Conservation (phyloP, 1,284 basidiomycete species). For the Cerrena zonata region DNA sequence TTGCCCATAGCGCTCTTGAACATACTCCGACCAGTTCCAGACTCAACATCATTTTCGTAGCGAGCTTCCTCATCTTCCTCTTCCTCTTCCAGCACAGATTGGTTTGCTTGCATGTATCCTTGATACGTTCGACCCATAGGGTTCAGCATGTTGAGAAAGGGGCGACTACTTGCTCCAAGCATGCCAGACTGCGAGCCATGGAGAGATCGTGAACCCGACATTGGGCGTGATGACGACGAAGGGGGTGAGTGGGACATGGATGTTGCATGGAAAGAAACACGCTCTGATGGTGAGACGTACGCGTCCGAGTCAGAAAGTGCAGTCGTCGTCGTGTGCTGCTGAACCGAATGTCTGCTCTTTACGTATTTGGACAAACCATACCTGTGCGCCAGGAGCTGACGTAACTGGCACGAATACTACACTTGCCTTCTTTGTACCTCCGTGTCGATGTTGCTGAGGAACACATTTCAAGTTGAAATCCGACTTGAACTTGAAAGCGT, state of each 20-base stretch:
- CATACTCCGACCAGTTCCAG: conserved; percentile 31
- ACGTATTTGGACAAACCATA: not conserved
- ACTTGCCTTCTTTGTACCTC: not conserved
- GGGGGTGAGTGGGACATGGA: conserved; percentile 13
- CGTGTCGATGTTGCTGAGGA: too few relatives aligned
- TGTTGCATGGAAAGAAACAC: conserved; percentile 4
- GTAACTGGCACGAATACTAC: not conserved
- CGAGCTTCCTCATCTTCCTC: conserved; percentile 45
- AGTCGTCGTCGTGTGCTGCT: not conserved
- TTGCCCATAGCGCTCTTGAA: conserved; percentile 30
- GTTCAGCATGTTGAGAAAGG: conserved; percentile 78
- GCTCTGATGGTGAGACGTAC: not conserved
- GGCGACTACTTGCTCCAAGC: conserved; percentile 51
- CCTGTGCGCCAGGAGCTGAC: not conserved
- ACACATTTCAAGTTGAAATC: too few relatives aligned
- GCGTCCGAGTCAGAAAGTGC: not conserved
- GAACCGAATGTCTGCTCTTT: not conserved
- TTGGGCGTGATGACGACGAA: conserved; percentile 12
- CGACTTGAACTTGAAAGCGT: too few relatives aligned
- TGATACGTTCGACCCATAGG: conserved; percentile 68
- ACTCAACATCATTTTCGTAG: conserved; percentile 47
- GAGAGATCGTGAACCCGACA: conserved; percentile 23
- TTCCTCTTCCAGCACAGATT: conserved; percentile 63
- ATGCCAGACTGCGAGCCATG: conserved; percentile 40
- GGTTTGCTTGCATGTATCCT: conserved; percentile 64